Conservation (phyloP, 148 eudicot genomes). For the Rheum nobile region DNA sequence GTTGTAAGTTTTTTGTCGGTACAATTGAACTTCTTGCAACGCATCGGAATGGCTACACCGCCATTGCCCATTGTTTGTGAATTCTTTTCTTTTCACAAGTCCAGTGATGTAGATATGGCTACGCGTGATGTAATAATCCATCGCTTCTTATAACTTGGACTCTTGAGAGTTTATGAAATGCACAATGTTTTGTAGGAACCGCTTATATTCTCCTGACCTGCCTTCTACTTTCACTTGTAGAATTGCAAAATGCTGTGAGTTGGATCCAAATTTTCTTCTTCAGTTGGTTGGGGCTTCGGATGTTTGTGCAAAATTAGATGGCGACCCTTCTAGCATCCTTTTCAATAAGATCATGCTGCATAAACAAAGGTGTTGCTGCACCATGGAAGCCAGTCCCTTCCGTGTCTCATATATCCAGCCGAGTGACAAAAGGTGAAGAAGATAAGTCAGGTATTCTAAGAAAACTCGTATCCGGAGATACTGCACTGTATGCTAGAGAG, state of each 20-base stretch:
- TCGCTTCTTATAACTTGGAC: background rate
- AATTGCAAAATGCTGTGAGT: background rate
- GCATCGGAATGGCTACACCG: background rate
- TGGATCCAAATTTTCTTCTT: background rate
- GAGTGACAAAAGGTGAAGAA: slow-evolving; percentile 12
- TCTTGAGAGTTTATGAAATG: background rate
- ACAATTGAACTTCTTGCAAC: background rate
- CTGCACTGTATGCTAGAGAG: slow-evolving; percentile 9
- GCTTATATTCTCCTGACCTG: background rate
- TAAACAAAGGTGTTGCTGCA: slow-evolving; percentile 14
- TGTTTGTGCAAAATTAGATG: slow-evolving; percentile 19
- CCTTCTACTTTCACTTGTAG: background rate
- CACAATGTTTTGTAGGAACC: background rate
- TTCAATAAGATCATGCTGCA: slow-evolving; percentile 19
- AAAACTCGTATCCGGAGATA: slow-evolving; percentile 14
- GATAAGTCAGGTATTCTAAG: slow-evolving; percentile 17
- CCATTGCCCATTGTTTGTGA: background rate
- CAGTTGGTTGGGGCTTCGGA: background rate
- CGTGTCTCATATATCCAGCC: slow-evolving; percentile 9
- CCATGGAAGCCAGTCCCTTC: slow-evolving; percentile 19
- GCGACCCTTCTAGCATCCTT: slow-evolving; percentile 30
- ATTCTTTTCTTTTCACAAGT: background rate
- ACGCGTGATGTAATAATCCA: background rate
- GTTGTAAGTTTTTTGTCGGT: background rate
- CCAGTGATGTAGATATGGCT: background rate